These are phyloP conservation scores for Yamadazyma conglobata DNA, from an alignment of 1,139 yeast genomes.

Conservation along the genomic window DNA sequence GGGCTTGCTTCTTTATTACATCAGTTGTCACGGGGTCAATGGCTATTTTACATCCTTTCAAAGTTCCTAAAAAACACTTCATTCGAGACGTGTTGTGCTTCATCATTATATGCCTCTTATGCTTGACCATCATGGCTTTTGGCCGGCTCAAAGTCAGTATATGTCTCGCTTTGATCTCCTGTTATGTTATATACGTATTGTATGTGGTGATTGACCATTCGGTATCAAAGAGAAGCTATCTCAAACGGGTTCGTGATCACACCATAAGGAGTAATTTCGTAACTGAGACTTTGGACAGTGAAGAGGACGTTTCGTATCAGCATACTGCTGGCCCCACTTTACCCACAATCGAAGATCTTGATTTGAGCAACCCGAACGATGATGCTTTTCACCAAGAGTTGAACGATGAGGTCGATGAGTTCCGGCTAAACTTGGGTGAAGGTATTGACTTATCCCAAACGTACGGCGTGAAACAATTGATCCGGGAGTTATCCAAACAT, in stretches of 20 bases:
- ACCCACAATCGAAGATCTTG: constrained; percentile 32
- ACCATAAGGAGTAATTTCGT: constrained; percentile 23
- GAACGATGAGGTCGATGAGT: constrained; percentile 15
- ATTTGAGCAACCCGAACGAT: constrained; percentile 21
- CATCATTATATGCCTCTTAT: constrained; percentile 38
- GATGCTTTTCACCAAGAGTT: constrained; percentile 15
- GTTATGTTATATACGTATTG: constrained; percentile 54
- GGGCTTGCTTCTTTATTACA: constrained; percentile 78
- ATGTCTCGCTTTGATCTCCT: constrained; percentile 45
- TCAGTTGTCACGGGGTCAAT: constrained; percentile 74
- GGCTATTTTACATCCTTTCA: constrained; percentile 66
- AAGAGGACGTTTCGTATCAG: constrained; percentile 15
- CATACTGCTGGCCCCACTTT: constrained; percentile 16
- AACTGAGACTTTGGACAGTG: constrained; percentile 2
- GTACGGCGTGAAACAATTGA: constrained; percentile 32
- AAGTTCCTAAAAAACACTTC: constrained; percentile 49
- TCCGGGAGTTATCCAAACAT: constrained; percentile 26
- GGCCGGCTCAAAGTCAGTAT: constrained; percentile 44
- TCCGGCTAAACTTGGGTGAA: constrained; percentile 13
- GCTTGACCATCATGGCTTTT: constrained; percentile 39
- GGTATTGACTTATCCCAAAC: constrained; percentile 22
- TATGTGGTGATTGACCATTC: constrained; percentile 36
- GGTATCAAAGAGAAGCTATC: constrained; percentile 18
- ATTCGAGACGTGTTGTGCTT: constrained; percentile 57
- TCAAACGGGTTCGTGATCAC: constrained; percentile 21